Evolutionary conservation across 2,329 filamentous ascomycete genomes (phyloP).

Genomic region (Hymenoscyphus albidus): DNA sequence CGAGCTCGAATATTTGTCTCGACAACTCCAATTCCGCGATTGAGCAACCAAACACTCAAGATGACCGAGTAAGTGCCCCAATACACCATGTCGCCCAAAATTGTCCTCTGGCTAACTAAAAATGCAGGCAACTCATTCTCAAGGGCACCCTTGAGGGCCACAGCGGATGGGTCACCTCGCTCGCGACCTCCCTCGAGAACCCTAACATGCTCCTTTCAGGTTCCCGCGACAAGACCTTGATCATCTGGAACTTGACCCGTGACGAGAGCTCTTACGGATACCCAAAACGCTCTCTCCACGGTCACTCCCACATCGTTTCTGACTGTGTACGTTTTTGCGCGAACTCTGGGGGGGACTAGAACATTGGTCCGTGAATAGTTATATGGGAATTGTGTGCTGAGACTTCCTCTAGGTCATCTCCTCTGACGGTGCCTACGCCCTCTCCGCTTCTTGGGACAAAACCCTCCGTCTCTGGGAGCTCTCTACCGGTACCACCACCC

Average conservation of each 20-base stretch:
- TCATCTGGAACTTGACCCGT: conserved; percentile 99
- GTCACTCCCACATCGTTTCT: conserved; percentile 99
- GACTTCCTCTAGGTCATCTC: conserved; percentile 77
- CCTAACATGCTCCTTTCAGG: conserved; percentile 99
- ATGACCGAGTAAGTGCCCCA: conserved; percentile 30
- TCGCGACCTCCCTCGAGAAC: conserved; percentile 99
- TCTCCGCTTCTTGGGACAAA: conserved; percentile 99
- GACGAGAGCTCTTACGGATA: conserved; percentile 98
- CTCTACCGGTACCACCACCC: conserved; percentile 91
- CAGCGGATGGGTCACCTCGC: conserved; percentile 98
- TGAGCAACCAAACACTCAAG: conserved; percentile 30
- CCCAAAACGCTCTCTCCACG: conserved; percentile 97
- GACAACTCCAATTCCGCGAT: conserved; percentile 11
- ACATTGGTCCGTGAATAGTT: conserved; percentile 13
- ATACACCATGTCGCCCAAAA: background rate
- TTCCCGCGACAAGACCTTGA: conserved; percentile 96
- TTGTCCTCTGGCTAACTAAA: background rate
- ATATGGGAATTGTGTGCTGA: conserved; percentile 36
- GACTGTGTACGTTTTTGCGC: conserved; percentile 79
- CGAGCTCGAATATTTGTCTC: background rate
- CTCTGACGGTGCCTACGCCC: conserved; percentile 97
- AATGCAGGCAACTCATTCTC: conserved; percentile 55
- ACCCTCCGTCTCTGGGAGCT: conserved; percentile 99
- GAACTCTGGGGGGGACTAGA: conserved; percentile 10
- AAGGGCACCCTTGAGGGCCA: conserved; percentile 98